Evolutionary conservation across 179 eudicot genomes (phyloP).

Genomic region (Nepenthes alata): DNA sequence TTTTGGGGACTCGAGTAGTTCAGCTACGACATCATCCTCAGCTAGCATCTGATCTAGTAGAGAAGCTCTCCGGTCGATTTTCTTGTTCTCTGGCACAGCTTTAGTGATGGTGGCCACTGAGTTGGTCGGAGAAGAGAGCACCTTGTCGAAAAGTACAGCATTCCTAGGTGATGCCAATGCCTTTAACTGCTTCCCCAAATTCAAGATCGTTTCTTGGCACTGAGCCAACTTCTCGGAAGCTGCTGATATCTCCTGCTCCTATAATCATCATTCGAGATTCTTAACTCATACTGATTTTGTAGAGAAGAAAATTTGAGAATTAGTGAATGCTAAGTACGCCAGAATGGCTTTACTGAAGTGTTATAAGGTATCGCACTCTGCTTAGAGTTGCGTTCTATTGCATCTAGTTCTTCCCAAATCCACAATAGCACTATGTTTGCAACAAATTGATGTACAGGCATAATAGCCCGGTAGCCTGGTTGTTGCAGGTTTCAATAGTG

Average conservation of each 20-base stretch:
- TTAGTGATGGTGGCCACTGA: not conserved
- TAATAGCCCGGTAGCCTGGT: too few species aligned
- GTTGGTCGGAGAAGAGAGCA: conserved; percentile 25
- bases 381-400: too few species aligned
- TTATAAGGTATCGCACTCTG: too few species aligned
- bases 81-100: conserved; percentile 8
- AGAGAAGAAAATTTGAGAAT: too few species aligned
- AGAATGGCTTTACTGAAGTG: too few species aligned
- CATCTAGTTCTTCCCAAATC: too few species aligned
- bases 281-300: not conserved
- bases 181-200: conserved; percentile 68
- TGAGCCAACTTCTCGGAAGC: conserved; percentile 85
- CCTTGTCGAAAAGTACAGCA: conserved; percentile 33
- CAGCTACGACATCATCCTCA: conserved; percentile 38
- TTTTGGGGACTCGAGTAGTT: conserved; percentile 25
- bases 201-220: conserved; percentile 80
- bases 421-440: too few species aligned
- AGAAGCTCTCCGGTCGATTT: conserved; percentile 22
- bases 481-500: not conserved
- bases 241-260: conserved; percentile 68
- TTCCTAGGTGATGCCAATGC: conserved; percentile 51
- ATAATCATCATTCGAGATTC: conserved; percentile 9
- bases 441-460: too few species aligned
- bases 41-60: conserved; percentile 69
- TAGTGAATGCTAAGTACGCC: too few species aligned